Percentiles rank a stretch among this genome's conserved stretches.
phyloP scores from a whole-genome alignment of 2,329 filamentous ascomycete species.

The Xylariaceae sp. region DNA sequence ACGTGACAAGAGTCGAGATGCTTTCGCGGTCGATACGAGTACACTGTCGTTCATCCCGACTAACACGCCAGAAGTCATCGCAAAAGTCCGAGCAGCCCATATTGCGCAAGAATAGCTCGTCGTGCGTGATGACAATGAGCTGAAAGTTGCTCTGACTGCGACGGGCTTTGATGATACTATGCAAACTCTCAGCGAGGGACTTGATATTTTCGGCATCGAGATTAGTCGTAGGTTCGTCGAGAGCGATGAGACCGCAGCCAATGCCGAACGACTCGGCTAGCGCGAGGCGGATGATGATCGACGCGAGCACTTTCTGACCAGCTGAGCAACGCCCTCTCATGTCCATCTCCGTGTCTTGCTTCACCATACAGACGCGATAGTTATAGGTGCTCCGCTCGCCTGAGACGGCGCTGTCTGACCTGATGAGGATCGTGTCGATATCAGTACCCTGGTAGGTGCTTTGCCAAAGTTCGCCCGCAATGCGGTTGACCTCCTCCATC shows the following conservation, averaged over 20 bases:
- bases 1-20: slow-evolving; percentile 49
- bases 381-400: slow-evolving; percentile 82
- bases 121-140: slow-evolving; percentile 96
- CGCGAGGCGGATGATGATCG: slow-evolving; percentile 94
- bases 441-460: slow-evolving; percentile 96
- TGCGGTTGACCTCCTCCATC: slow-evolving; percentile 97
- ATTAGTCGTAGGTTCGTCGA: slow-evolving; percentile 97
- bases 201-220: slow-evolving; percentile 93
- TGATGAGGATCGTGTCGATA: slow-evolving; percentile 93
- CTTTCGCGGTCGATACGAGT: slow-evolving; percentile 74
- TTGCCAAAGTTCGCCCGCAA: slow-evolving; percentile 94
- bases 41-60: slow-evolving; percentile 78
- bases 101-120: slow-evolving; percentile 88
- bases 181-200: slow-evolving; percentile 77
- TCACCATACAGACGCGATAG: slow-evolving; percentile 97
- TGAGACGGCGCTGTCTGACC: slow-evolving; percentile 77
- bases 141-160: slow-evolving; percentile 92
- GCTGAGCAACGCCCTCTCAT: slow-evolving; percentile 98
- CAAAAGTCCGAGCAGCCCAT: slow-evolving; percentile 95
- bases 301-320: slow-evolving; percentile 92
- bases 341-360: slow-evolving; percentile 96
- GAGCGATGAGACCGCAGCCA: slow-evolving; percentile 91
- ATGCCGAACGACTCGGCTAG: slow-evolving; percentile 94
- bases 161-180: slow-evolving; percentile 80
- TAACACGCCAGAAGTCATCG: slow-evolving; percentile 87